A percentile compares a stretch with the other conserved stretches of the same genome.
phyloP scores from a whole-genome alignment of 1,139 yeast genomes.

The Blastobotrys elegans region DNA sequence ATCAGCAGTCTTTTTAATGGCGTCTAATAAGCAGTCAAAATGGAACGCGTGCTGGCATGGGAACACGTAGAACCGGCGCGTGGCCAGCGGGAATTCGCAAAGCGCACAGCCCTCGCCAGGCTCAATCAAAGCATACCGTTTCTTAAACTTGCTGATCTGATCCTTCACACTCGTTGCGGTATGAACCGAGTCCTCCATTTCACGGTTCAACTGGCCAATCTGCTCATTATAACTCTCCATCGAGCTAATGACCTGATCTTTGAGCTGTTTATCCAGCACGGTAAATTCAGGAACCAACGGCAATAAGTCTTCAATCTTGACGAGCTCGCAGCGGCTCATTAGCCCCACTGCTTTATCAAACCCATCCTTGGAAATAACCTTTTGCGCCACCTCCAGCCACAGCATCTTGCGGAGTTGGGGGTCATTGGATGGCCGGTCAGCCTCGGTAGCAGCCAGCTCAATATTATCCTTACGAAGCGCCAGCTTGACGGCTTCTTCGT shows the following conservation, averaged over 20 bases:
- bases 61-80: conserved; percentile 71
- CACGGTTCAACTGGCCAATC: conserved; percentile 59
- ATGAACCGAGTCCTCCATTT: conserved; percentile 68
- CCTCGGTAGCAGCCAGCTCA: conserved; percentile 55
- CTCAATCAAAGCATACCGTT: conserved; percentile 55
- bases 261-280: conserved; percentile 67
- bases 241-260: conserved; percentile 75
- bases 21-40: conserved; percentile 71
- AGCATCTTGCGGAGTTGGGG: conserved; percentile 56
- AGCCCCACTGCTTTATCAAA: conserved; percentile 36
- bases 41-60: conserved; percentile 93
- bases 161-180: conserved; percentile 58
- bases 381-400: conserved; percentile 67
- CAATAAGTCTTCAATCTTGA: conserved; percentile 74
- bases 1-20: conserved; percentile 58
- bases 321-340: conserved; percentile 48
- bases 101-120: conserved; percentile 80
- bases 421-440: conserved; percentile 47
- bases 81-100: conserved; percentile 63
- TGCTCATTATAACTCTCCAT: conserved; percentile 66
- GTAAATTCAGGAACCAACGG: conserved; percentile 82
- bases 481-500: conserved; percentile 73
- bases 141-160: conserved; percentile 50
- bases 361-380: conserved; percentile 42
- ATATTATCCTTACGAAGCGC: conserved; percentile 62